phyloP scores from a whole-genome alignment of 805 yeast species.

The Komagataella ulmi region DNA sequence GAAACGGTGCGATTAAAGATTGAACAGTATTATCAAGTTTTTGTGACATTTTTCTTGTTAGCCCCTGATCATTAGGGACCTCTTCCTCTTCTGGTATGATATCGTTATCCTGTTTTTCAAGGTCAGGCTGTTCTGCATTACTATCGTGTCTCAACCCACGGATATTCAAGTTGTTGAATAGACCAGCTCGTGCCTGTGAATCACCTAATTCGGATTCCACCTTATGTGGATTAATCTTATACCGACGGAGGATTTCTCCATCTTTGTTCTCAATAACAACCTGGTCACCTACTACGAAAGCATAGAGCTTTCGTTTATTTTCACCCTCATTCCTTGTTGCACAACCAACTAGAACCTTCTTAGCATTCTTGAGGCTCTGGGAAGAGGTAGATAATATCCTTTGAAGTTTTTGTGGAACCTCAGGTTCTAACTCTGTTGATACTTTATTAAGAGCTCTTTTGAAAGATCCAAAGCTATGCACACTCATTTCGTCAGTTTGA shows the following conservation, averaged over 20 bases:
- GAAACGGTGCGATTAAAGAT: background rate
- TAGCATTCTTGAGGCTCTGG: background rate
- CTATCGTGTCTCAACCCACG: background rate
- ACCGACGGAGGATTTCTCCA: slow-evolving; percentile 83
- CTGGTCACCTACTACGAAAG: slow-evolving; percentile 67
- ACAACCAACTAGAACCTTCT: slow-evolving; percentile 1
- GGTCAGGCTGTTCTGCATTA: background rate
- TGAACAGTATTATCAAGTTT: background rate
- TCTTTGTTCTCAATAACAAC: slow-evolving; percentile 81
- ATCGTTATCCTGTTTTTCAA: background rate
- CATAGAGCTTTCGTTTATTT: slow-evolving; percentile 29
- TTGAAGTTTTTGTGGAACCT: background rate
- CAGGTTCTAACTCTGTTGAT: background rate
- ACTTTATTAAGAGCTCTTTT: slow-evolving; percentile 4
- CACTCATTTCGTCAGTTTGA: background rate
- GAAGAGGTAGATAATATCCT: background rate
- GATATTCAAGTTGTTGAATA: background rate
- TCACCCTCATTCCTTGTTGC: slow-evolving; percentile 10
- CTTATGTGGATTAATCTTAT: slow-evolving; percentile 39
- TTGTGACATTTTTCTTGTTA: background rate
- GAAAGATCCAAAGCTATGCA: slow-evolving; percentile 9
- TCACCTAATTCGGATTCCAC: slow-evolving; percentile 1
- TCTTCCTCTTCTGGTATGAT: background rate
- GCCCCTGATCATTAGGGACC: background rate
- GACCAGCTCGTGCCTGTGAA: slow-evolving; percentile 4